A percentile compares a stretch with the other conserved stretches of the same genome.
Evolutionary conservation across 768 basidiomycete genomes (phyloP).

Genomic region (Auricularia sp.): DNA sequence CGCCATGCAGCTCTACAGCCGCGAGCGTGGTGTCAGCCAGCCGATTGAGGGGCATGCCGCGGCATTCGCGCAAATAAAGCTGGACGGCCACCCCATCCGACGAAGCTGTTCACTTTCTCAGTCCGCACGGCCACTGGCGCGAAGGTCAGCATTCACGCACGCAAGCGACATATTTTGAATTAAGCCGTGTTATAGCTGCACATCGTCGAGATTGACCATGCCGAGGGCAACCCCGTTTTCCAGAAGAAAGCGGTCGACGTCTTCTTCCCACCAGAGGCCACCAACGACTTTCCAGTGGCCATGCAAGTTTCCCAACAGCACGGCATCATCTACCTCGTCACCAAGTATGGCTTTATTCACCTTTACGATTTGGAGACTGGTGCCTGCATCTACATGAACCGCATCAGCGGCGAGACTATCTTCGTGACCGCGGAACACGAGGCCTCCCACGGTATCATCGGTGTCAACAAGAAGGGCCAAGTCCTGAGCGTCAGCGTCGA

Average conservation of each 20-base stretch:
- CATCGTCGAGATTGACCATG: constrained; percentile 96
- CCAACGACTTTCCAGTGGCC: constrained; percentile 97
- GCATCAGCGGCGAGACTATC: constrained; percentile 98
- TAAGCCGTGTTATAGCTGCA: constrained; percentile 56
- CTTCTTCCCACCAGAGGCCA: constrained; percentile 97
- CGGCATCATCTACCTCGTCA: constrained; percentile 94
- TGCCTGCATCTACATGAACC: constrained; percentile 99
- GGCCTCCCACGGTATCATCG: constrained; percentile 88
- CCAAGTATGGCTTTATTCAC: constrained; percentile 99
- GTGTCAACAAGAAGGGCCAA: constrained; percentile 99
- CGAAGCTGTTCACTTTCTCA: constrained; percentile 91
- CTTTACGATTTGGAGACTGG: constrained; percentile 97
- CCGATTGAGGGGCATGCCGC: constrained; percentile 99
- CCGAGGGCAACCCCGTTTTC: constrained; percentile 85
- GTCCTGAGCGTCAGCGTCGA: constrained; percentile 95
- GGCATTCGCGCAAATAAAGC: constrained; percentile 84
- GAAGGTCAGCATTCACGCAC: constrained; percentile 50
- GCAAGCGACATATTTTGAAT: neutral
- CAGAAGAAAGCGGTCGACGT: constrained; percentile 97
- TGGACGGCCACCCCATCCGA: constrained; percentile 75
- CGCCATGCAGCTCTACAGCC: constrained; percentile 92
- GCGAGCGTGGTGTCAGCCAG: constrained; percentile 88
- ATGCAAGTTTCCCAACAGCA: constrained; percentile 98
- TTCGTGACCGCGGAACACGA: constrained; percentile 98
- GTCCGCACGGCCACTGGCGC: constrained; percentile 95